phyloP scores from a whole-genome alignment of 2,329 filamentous ascomycete genomes.

The Lasiodiplodia theobromae region DNA sequence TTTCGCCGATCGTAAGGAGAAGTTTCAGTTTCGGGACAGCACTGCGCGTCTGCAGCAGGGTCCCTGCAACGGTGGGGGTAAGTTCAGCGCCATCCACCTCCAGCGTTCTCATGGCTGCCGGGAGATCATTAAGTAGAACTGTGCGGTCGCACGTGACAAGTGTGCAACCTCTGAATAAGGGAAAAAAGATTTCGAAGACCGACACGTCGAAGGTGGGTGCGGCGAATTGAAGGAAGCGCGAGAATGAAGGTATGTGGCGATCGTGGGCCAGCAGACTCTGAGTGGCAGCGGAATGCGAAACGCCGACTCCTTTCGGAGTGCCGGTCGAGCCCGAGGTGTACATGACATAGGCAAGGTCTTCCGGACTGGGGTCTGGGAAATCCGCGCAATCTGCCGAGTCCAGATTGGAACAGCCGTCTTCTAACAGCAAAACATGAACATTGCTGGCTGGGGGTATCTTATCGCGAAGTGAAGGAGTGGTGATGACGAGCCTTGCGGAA shows the following conservation, averaged over 20 bases:
- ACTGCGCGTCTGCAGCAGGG: constrained; percentile 71
- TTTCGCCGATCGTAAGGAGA: constrained; percentile 89
- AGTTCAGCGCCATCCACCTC: constrained; percentile 84
- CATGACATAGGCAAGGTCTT: constrained; percentile 80
- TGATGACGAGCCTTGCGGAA: constrained; percentile 71
- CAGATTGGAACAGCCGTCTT: constrained; percentile 36
- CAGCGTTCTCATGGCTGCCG: constrained; percentile 68
- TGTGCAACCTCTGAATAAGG: constrained; percentile 75
- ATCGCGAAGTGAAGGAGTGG: constrained; percentile 57
- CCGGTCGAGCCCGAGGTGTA: constrained; percentile 94
- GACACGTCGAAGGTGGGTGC: constrained; percentile 94
- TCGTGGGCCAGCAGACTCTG: constrained; percentile 86
- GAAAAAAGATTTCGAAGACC: constrained; percentile 94
- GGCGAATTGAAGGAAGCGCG: constrained; percentile 87
- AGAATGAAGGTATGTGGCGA: constrained; percentile 75
- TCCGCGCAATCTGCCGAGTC: constrained; percentile 8
- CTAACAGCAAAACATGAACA: constrained; percentile 51
- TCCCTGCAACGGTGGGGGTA: constrained; percentile 85
- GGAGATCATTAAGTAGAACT: constrained; percentile 77
- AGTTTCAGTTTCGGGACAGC: constrained; percentile 73
- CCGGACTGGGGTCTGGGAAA: constrained; percentile 18
- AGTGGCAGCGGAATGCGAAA: constrained; percentile 80
- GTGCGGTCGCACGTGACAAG: constrained; percentile 74
- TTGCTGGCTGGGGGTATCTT: constrained; percentile 46
- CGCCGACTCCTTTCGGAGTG: constrained; percentile 82